A percentile compares a stretch with the other conserved stretches of the same genome.
Conservation (phyloP, 1,284 basidiomycete genomes). For the Mycosarcoma maydis region DNA sequence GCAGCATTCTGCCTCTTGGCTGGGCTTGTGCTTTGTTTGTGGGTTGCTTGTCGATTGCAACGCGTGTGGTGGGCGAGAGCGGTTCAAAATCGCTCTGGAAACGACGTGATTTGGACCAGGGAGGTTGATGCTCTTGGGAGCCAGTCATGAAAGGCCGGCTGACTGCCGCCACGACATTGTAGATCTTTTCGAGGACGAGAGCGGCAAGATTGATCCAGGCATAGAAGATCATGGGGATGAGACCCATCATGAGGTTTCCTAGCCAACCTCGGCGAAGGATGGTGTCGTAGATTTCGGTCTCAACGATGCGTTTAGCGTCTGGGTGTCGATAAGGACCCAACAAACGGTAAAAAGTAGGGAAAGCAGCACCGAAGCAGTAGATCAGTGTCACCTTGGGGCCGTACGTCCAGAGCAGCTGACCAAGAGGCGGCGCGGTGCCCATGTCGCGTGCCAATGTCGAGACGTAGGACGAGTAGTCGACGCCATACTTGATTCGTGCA, state of each 20-base stretch:
- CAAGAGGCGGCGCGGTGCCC: slow-evolving; percentile 72
- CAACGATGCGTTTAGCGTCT: slow-evolving; percentile 68
- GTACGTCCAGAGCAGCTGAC: slow-evolving; percentile 71
- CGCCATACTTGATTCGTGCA: slow-evolving; percentile 75
- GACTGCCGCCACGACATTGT: slow-evolving; percentile 4
- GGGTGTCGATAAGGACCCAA: slow-evolving; percentile 71
- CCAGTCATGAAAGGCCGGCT: slow-evolving; percentile 6
- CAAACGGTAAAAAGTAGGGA: slow-evolving; percentile 75
- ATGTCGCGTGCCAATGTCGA: slow-evolving; percentile 75
- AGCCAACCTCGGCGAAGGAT: slow-evolving; percentile 73
- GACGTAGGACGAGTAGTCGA: slow-evolving; percentile 73
- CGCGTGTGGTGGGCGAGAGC: neutral
- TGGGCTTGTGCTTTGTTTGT: neutral
- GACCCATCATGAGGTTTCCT: slow-evolving; percentile 74
- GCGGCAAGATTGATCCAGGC: slow-evolving; percentile 68
- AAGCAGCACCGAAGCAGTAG: slow-evolving; percentile 75
- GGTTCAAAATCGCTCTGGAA: slow-evolving; percentile 40
- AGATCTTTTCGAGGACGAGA: slow-evolving; percentile 55
- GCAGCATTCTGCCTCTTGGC: slow-evolving; percentile 21
- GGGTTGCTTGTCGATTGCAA: neutral
- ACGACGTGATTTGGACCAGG: slow-evolving; percentile 9
- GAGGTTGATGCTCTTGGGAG: neutral
- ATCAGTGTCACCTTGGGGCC: slow-evolving; percentile 72
- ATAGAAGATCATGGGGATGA: slow-evolving; percentile 69
- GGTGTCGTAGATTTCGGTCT: slow-evolving; percentile 76